phyloP scores from a whole-genome alignment of 2,329 filamentous ascomycete genomes.

The Teratosphaeria destructans region DNA sequence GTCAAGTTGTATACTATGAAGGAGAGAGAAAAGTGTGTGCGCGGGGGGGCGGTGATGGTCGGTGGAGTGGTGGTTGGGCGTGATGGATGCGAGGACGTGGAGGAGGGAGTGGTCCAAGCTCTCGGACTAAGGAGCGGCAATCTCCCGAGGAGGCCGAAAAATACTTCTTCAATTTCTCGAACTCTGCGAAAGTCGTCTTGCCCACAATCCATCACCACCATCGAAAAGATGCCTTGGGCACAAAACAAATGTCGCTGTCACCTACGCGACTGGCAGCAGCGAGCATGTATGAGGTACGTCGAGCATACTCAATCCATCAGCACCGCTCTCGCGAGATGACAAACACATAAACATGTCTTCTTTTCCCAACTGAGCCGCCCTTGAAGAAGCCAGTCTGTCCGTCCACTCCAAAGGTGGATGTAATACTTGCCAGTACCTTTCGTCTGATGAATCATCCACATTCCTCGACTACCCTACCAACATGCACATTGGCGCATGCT shows the following conservation, averaged over 20 bases:
- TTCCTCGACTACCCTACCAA: neutral
- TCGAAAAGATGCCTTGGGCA: neutral
- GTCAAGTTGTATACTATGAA: neutral
- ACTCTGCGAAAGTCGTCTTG: neutral
- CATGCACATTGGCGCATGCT: neutral
- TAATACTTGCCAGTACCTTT: conserved; percentile 81
- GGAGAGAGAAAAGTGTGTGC: neutral
- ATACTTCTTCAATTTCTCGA: neutral
- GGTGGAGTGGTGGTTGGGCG: neutral
- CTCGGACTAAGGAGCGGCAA: neutral
- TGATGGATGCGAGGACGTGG: neutral
- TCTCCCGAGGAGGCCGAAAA: neutral
- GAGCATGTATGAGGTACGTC: neutral
- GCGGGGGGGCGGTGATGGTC: neutral
- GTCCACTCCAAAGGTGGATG: conserved; percentile 58
- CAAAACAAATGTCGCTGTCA: neutral
- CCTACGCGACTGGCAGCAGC: neutral
- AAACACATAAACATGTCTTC: conserved; percentile 59
- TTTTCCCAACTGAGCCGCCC: conserved; percentile 83
- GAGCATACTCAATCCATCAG: neutral
- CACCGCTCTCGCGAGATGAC: conserved; percentile 53
- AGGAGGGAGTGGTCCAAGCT: neutral
- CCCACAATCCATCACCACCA: neutral
- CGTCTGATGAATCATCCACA: conserved; percentile 50
- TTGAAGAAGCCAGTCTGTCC: conserved; percentile 65